Percentiles rank a stretch among this genome's conserved stretches.
Evolutionary conservation across 768 basidiomycete genomes (phyloP).

Genomic region (Lentinula aciculospora): DNA sequence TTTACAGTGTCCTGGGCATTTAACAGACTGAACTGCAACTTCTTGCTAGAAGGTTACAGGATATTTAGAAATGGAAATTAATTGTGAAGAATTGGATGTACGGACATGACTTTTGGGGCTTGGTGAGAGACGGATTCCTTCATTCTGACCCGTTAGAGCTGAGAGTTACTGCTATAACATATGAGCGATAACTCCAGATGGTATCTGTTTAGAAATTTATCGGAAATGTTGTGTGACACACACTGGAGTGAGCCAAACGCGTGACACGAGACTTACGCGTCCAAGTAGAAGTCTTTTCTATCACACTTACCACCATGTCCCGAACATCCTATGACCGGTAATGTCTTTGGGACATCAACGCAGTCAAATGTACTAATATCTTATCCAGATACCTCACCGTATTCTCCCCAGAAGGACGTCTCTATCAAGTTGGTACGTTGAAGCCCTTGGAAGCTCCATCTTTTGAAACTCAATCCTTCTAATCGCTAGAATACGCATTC

Average conservation of each 20-base stretch:
- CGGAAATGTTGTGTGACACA: neutral
- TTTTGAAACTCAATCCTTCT: conserved; percentile 9
- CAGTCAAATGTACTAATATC: neutral
- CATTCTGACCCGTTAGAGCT: conserved; percentile 34
- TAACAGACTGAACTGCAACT: conserved; percentile 92
- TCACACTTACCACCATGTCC: conserved; percentile 56
- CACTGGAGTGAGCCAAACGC: neutral
- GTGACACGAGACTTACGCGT: conserved; percentile 3
- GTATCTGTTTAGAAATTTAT: too few species aligned
- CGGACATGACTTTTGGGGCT: conserved; percentile 80
- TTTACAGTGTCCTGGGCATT: conserved; percentile 94
- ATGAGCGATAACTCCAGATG: neutral
- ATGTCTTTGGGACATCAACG: neutral
- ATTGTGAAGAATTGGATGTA: conserved; percentile 6
- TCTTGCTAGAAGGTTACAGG: conserved; percentile 58
- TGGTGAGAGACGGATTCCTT: conserved; percentile 79
- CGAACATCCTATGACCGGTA: conserved; percentile 92
- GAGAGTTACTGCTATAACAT: neutral
- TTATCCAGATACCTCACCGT: conserved; percentile 81
- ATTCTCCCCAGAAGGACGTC: conserved; percentile 93
- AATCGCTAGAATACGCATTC: conserved; percentile 88
- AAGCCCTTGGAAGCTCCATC: neutral
- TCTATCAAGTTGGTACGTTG: conserved; percentile 95
- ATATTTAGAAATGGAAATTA: conserved; percentile 9
- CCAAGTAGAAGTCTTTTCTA: neutral